Evolutionary conservation across 2,329 filamentous ascomycete species (phyloP).

Genomic region (Clonostachys sp.): DNA sequence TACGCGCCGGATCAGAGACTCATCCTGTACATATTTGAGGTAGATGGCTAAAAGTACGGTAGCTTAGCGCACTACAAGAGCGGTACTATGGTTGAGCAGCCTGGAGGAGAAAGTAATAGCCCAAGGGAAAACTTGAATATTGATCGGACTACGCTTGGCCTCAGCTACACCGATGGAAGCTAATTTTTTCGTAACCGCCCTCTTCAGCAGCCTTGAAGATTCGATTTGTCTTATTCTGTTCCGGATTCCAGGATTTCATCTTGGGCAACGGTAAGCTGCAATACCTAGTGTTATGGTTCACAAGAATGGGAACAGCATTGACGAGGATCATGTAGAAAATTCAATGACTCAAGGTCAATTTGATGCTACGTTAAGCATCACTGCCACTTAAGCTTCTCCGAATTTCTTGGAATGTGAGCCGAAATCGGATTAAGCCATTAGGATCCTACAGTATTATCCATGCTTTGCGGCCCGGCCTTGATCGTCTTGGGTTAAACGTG

Average conservation of each 20-base stretch:
- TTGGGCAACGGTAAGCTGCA: background rate
- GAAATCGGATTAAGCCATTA: too few relatives aligned
- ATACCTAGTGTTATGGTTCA: too few relatives aligned
- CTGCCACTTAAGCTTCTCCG: too few relatives aligned
- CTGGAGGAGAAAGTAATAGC: conserved; percentile 57
- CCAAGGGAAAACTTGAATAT: conserved; percentile 72
- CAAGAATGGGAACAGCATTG: too few relatives aligned
- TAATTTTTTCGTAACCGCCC: conserved; percentile 54
- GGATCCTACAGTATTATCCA: too few relatives aligned
- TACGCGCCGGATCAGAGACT: conserved; percentile 51
- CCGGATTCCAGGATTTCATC: conserved; percentile 10
- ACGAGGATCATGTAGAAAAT: too few relatives aligned
- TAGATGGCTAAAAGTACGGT: conserved; percentile 57
- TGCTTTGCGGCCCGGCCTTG: too few relatives aligned
- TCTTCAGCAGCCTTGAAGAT: conserved; percentile 50
- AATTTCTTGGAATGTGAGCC: too few relatives aligned
- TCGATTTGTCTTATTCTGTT: conserved; percentile 14
- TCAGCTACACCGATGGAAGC: conserved; percentile 65
- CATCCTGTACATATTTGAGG: conserved; percentile 62
- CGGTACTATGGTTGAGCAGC: conserved; percentile 46
- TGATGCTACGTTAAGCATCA: too few relatives aligned
- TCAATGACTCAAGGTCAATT: too few relatives aligned
- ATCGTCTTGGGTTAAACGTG: too few relatives aligned
- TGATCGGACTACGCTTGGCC: conserved; percentile 57
- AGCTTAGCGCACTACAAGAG: conserved; percentile 48